A percentile compares a stretch with the other conserved stretches of the same genome.
These are phyloP conservation scores for Cutaneotrichosporon curvatum DNA, from an alignment of 1,284 basidiomycete genomes.

Conservation along the genomic window DNA sequence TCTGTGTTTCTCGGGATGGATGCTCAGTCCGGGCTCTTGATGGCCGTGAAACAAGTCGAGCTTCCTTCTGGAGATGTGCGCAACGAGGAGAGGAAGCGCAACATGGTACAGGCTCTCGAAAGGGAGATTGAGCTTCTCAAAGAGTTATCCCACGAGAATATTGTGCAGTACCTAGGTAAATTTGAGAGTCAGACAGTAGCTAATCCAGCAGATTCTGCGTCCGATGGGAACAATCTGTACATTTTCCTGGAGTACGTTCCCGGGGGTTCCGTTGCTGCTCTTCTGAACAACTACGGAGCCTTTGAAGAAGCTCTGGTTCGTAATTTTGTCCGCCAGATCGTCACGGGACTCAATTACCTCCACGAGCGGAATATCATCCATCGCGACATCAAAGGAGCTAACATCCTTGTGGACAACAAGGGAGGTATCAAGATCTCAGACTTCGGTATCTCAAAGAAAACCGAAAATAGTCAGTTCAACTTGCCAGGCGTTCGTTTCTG, in stretches of 20 bases:
- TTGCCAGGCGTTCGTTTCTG: neutral
- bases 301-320: constrained; percentile 93
- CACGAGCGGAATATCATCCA: constrained; percentile 98
- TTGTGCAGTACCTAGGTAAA: constrained; percentile 91
- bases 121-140: constrained; percentile 94
- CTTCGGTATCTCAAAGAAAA: constrained; percentile 98
- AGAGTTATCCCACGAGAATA: constrained; percentile 91
- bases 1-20: constrained; percentile 98
- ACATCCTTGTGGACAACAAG: constrained; percentile 97
- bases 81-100: constrained; percentile 88
- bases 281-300: constrained; percentile 88
- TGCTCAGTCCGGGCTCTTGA: constrained; percentile 81
- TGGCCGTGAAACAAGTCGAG: constrained; percentile 99
- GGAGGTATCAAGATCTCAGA: constrained; percentile 93
- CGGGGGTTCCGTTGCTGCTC: constrained; percentile 88
- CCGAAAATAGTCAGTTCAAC: constrained; percentile 73
- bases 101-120: constrained; percentile 91
- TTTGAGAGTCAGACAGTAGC: constrained; percentile 9
- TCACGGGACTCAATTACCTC: constrained; percentile 84
- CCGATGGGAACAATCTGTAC: constrained; percentile 82
- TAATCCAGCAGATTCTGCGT: constrained; percentile 63
- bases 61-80: constrained; percentile 70
- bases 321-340: constrained; percentile 90
- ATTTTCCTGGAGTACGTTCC: constrained; percentile 99
- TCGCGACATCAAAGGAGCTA: constrained; percentile 97